A percentile compares a stretch with the other conserved stretches of the same genome.
Evolutionary conservation across 2,329 filamentous ascomycete genomes (phyloP).

Genomic region (Whalleya microplaca): DNA sequence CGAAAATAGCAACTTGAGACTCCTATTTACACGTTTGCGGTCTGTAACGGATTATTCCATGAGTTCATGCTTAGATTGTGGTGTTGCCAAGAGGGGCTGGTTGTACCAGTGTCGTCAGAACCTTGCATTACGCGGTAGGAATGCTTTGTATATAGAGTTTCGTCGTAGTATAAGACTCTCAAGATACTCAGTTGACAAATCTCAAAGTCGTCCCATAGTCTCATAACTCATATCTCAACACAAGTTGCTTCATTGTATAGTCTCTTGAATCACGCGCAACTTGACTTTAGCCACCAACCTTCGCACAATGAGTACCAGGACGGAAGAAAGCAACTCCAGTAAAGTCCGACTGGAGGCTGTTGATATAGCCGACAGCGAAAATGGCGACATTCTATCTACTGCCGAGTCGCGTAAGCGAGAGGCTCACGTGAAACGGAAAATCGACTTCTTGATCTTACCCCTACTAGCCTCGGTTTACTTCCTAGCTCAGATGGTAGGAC

Average conservation of each 20-base stretch:
- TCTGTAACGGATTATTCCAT: not conserved
- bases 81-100: not conserved
- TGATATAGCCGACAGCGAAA: not conserved
- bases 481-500: conserved; percentile 11
- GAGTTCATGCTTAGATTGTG: not conserved
- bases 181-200: not conserved
- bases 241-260: not conserved
- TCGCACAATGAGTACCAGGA: not conserved
- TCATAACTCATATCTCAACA: not conserved
- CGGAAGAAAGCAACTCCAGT: not conserved
- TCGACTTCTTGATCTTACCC: conserved; percentile 18
- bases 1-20: not conserved
- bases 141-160: not conserved
- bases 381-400: not conserved
- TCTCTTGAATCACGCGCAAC: not conserved
- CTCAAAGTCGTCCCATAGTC: not conserved
- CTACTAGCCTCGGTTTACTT: conserved; percentile 13
- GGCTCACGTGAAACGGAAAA: conserved; percentile 11
- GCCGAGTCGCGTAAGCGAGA: not conserved
- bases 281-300: not conserved
- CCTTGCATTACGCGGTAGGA: not conserved
- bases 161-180: not conserved
- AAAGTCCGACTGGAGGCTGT: not conserved
- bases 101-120: not conserved
- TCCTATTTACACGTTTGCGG: not conserved